Base-by-base conservation (phyloP, 2,329 filamentous ascomycete genomes). In the Didymella pinodella region DNA sequence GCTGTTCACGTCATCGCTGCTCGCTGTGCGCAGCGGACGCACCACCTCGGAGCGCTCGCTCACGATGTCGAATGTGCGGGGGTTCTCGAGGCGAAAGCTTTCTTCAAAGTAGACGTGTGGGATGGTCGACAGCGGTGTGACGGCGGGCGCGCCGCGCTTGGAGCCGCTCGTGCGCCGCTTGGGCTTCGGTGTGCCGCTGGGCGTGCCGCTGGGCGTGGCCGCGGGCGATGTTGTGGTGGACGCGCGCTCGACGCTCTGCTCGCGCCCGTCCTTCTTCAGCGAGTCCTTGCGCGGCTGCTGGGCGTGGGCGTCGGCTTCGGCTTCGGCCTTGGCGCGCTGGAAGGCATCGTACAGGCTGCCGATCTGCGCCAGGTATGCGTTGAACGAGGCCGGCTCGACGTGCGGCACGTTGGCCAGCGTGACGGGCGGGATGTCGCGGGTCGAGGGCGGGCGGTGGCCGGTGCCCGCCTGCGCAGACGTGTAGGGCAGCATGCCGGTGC, bases 41-140 rank as follows among this genome's bases (percentile, higher is more conserved):
- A 98, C 90, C n/a, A 99, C 92, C 75, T 98, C 94, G 11, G 95
- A 97, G 59, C 93, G 86, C 77, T 99, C 95, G 72, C 93, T 98
- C 14, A 99, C 93, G 26, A 98, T 88, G 74, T 99, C 95, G 74
- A 99, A 99, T 0, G 91, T 98, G 49, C 95, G 87, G 0, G 95
- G 95, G 63, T 99, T 98, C 73, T 99, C 95, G 7, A 99, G 85
- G 69, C 92, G 94, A 67, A 99, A 99, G 68, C 93, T 89, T 32
- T 96, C 91, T 53, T 98, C 95, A 68, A 97, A 97, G 74, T 98
- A 99, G 11, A 99, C 91, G 48, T 82, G 86, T 0, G 95, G 95
- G 43, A 99, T 97, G 0, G 93, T 98, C 4, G 93, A 95, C 28
- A 99, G 76, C 0, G 93, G 95, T 1, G 95, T 92, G 1, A 91